Conservation (phyloP, 768 basidiomycete genomes). For the Psilocybe azurescens region DNA sequence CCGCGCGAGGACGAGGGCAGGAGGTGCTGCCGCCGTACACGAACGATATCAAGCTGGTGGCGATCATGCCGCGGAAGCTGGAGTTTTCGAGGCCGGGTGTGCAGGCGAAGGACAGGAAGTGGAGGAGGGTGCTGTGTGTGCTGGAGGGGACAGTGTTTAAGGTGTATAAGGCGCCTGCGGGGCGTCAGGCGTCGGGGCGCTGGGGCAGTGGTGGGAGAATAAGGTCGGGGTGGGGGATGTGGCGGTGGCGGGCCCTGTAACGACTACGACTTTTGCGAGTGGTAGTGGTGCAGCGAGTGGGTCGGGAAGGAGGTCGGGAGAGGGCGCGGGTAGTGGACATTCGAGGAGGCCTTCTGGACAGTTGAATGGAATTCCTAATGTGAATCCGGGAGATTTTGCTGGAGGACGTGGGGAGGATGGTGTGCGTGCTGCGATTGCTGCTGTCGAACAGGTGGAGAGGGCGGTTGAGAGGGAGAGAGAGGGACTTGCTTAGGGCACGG, state of each 20-base stretch:
- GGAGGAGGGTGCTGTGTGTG: constrained; percentile 88
- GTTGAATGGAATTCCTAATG: neutral
- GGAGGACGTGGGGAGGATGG: constrained; percentile 1
- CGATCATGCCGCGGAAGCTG: constrained; percentile 88
- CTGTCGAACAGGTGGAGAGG: constrained; percentile 11
- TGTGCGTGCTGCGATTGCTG: constrained; percentile 7
- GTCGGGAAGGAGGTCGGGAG: constrained; percentile 5
- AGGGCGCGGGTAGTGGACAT: neutral
- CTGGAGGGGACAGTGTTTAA: constrained; percentile 91
- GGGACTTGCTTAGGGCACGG: constrained; percentile 23
- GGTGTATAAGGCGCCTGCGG: constrained; percentile 62
- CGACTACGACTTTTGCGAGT: constrained; percentile 28
- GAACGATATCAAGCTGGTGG: constrained; percentile 82
- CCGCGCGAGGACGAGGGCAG: constrained; percentile 83
- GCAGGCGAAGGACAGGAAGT: constrained; percentile 89
- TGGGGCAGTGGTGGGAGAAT: constrained; percentile 83
- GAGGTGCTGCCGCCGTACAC: constrained; percentile 84
- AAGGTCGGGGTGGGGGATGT: constrained; percentile 76
- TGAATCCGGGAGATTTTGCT: neutral
- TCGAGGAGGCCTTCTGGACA: neutral
- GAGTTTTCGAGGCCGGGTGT: constrained; percentile 88
- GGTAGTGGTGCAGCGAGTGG: constrained; percentile 18
- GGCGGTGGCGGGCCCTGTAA: constrained; percentile 18
- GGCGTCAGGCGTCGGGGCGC: constrained; percentile 48
- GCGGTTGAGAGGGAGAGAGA: constrained; percentile 25